A percentile compares a stretch with the other conserved stretches of the same genome.
These are phyloP conservation scores for Physcia stellaris DNA, from an alignment of 495 filamentous ascomycete genomes.

Conservation along the genomic window DNA sequence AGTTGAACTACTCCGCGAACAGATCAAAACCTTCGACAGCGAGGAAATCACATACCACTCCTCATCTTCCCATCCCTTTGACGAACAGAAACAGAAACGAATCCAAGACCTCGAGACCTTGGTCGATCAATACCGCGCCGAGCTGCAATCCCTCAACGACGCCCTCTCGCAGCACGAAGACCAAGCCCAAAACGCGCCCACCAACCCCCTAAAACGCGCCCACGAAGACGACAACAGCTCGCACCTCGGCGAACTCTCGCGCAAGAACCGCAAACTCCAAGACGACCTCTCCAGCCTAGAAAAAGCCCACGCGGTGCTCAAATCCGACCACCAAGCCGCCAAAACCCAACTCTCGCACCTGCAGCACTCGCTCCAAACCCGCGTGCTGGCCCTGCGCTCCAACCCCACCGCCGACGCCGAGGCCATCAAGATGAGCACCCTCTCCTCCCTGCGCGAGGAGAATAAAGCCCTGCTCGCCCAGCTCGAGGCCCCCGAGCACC, in stretches of 20 bases:
- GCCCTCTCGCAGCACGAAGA: constrained; percentile 54
- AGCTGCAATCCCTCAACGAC: constrained; percentile 57
- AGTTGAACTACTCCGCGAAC: constrained; percentile 82
- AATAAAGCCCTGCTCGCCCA: constrained; percentile 71
- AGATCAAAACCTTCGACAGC: constrained; percentile 79
- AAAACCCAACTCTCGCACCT: constrained; percentile 58
- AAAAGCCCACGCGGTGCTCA: constrained; percentile 47
- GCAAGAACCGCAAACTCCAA: constrained; percentile 78
- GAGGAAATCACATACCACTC: constrained; percentile 79
- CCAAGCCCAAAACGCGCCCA: constrained; percentile 27
- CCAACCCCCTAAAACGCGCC: constrained; percentile 41
- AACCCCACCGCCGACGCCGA: constrained; percentile 82
- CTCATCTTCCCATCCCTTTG: constrained; percentile 48
- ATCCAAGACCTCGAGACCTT: constrained; percentile 73
- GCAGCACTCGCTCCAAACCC: constrained; percentile 59
- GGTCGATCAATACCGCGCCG: constrained; percentile 77
- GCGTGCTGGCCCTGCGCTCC: constrained; percentile 71
- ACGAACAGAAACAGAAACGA: constrained; percentile 60
- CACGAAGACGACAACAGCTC: constrained; percentile 55
- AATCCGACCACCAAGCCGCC: constrained; percentile 60
- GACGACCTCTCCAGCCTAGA: constrained; percentile 56
- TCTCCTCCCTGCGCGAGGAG: constrained; percentile 63
- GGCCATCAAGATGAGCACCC: constrained; percentile 65
- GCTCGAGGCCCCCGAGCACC: constrained; percentile 39
- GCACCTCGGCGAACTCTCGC: constrained; percentile 64